Base-by-base conservation (phyloP, 345 rosid genomes). In the Stellera chamaejasme region DNA sequence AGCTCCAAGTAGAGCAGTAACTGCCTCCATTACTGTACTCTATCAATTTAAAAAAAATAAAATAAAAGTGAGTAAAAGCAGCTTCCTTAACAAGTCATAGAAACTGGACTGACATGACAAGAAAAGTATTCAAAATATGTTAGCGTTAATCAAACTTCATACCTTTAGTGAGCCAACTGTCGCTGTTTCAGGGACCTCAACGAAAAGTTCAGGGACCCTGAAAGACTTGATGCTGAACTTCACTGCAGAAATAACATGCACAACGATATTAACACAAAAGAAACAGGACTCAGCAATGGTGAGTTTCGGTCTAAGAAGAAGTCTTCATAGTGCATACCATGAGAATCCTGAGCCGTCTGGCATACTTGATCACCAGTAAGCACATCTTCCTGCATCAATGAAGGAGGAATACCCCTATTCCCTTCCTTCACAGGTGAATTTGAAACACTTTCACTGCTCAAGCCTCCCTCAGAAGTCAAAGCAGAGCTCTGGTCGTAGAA, bases 181-280 rank as follows among this genome's bases (percentile, higher is more conserved):
- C 25, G 85, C 79, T 45, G 76, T 83, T 74, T 90, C 87, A 26
- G 99, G 91, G 56, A 90, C 87, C 75, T 90, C 96, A 59, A 94
- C 62, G 25, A 75, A 73, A 65, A 90, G 91, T 80, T 94, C 97
- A 0, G 99, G 99, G 53, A 94, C 70, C 72, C 66, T 84, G 67
- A 94, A 73, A 52, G 97, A 90, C 72, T 87, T 87, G 19, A 94
- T 90, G 81, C 87, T 81, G 53, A 94, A 73, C 76, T 87, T 90
- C 52, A 94, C 99, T 94, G 99, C 50, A 65, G 36, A 68, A 50
- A 71, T 61, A 69, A 66, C 45, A 56, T 62, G 55, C 45, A 60
- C 74, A 53, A 82, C 63, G 64, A 65, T 61, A 23, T 64, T 25
- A 46, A 10, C n/a, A 59, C 59, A 41, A 62, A 51, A 6, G 36